These are phyloP conservation scores for Ceratobasidium sp. DNA, from an alignment of 1,284 basidiomycete genomes.

Conservation along the genomic window DNA sequence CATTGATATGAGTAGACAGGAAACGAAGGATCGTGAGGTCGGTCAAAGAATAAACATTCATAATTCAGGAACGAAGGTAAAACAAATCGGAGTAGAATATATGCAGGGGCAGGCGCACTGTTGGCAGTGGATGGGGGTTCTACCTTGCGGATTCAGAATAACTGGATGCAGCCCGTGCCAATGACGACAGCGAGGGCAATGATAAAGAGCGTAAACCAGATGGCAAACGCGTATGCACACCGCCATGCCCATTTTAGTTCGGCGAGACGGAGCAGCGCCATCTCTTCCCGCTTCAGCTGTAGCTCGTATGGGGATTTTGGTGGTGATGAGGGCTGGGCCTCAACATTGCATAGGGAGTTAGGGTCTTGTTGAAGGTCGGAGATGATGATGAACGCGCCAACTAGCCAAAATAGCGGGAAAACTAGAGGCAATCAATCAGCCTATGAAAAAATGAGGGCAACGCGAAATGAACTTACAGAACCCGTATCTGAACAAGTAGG, in stretches of 20 bases:
- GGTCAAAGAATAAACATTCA: slow-evolving; percentile 33
- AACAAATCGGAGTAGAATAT: slow-evolving; percentile 19
- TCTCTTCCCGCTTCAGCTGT: slow-evolving; percentile 41
- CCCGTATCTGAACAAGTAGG: slow-evolving; percentile 44
- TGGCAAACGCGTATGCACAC: slow-evolving; percentile 41
- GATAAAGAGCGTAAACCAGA: slow-evolving; percentile 30
- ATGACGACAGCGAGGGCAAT: slow-evolving; percentile 26
- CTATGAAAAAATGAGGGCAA: slow-evolving; percentile 5
- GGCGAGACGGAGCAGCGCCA: slow-evolving; percentile 40
- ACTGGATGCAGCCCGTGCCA: slow-evolving; percentile 23
- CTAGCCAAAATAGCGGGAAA: slow-evolving; percentile 45
- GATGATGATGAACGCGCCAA: slow-evolving; percentile 45
- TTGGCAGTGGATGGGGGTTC: background rate
- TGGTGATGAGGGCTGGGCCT: slow-evolving; percentile 24
- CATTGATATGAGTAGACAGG: slow-evolving; percentile 21
- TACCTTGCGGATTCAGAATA: slow-evolving; percentile 20
- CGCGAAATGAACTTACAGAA: slow-evolving; percentile 42
- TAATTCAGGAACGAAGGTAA: slow-evolving; percentile 34
- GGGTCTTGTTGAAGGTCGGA: slow-evolving; percentile 40
- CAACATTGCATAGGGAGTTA: background rate
- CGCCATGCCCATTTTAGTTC: slow-evolving; percentile 47
- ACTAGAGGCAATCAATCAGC: slow-evolving; percentile 24
- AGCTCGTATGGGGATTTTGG: slow-evolving; percentile 37
- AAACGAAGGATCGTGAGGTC: slow-evolving; percentile 26
- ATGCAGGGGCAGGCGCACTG: background rate